phyloP scores from a whole-genome alignment of 1,284 basidiomycete genomes.

The Apiotrichum laibachii region DNA sequence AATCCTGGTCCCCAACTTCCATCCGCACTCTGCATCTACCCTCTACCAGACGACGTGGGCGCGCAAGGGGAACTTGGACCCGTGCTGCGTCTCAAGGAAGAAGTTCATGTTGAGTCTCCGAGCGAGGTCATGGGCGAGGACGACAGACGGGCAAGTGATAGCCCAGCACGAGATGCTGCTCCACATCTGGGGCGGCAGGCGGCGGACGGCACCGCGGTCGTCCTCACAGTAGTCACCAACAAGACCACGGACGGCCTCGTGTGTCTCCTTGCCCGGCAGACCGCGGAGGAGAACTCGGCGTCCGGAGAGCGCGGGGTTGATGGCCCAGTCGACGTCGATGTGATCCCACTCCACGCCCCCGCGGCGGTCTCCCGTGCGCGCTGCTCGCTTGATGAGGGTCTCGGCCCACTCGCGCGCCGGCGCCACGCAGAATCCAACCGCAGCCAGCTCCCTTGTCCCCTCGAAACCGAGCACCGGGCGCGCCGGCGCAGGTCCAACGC shows the following conservation, averaged over 20 bases:
- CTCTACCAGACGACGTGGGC: constrained; percentile 27
- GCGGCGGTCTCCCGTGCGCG: neutral
- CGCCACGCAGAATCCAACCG: constrained; percentile 1
- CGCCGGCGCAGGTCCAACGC: neutral
- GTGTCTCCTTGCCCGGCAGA: constrained; percentile 9
- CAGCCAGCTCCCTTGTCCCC: neutral
- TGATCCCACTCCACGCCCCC: neutral
- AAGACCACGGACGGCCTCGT: neutral
- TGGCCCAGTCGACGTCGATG: constrained; percentile 12
- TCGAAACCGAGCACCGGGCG: neutral
- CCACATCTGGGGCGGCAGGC: neutral
- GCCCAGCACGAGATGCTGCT: constrained; percentile 16
- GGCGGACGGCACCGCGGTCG: neutral
- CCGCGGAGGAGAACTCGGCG: constrained; percentile 16
- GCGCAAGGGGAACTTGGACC: constrained; percentile 27
- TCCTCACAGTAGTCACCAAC: constrained; percentile 6
- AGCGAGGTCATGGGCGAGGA: constrained; percentile 27
- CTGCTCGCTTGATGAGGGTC: neutral
- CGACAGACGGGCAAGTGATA: constrained; percentile 28
- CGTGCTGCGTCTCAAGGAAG: constrained; percentile 17
- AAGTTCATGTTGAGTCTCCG: constrained; percentile 28
- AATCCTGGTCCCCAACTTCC: neutral
- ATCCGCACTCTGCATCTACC: neutral
- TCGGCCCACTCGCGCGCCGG: constrained; percentile 7
- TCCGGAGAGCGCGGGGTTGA: constrained; percentile 3